Conservation (phyloP, 345 rosid species). For the Camelina hispida region DNA sequence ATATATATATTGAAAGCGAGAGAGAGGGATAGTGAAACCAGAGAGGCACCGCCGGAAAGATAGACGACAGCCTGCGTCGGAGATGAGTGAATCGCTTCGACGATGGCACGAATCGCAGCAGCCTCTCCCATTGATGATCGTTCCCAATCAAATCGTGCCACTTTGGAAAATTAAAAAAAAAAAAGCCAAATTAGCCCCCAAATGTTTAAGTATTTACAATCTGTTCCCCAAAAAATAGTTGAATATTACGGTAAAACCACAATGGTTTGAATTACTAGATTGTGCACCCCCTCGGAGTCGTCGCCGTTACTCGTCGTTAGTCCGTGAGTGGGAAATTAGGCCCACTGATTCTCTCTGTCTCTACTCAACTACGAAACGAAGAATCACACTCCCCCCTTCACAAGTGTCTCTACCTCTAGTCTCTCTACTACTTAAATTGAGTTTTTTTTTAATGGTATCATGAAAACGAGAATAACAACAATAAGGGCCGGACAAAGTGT, state of each 20-base stretch:
- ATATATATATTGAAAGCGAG: neutral
- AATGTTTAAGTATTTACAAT: constrained; percentile 11
- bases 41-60: constrained; percentile 88
- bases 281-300: constrained; percentile 35
- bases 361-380: neutral
- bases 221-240: neutral
- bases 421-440: too few relatives aligned
- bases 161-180: too few relatives aligned
- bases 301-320: constrained; percentile 42
- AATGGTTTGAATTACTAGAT: neutral
- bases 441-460: constrained; percentile 12
- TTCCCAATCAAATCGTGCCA: neutral
- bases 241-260: neutral
- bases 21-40: constrained; percentile 49
- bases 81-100: constrained; percentile 75
- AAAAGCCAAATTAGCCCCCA: constrained; percentile 8
- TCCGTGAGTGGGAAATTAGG: constrained; percentile 19
- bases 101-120: constrained; percentile 57
- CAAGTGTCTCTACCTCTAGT: too few relatives aligned
- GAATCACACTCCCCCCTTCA: too few relatives aligned
- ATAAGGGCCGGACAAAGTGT: constrained; percentile 7
- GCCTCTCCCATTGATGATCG: constrained; percentile 53
- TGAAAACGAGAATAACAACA: constrained; percentile 3
- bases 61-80: constrained; percentile 77
- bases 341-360: constrained; percentile 14